Conservation (phyloP, 2,329 filamentous ascomycete genomes). For the Colletotrichum camelliae region DNA sequence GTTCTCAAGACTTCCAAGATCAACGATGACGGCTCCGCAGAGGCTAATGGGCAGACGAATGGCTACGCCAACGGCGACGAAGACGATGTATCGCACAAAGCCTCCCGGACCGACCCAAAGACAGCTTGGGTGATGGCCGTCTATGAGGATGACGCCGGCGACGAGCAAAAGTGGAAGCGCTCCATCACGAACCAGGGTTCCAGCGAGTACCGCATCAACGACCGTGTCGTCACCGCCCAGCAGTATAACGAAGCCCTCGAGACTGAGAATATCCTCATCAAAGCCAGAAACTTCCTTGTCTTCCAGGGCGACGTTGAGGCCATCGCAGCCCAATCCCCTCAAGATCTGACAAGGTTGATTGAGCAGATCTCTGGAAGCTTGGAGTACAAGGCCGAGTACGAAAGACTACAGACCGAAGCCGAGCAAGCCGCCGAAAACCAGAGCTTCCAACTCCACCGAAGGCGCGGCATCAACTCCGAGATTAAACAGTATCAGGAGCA, state of each 20-base stretch:
- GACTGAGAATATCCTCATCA: conserved; percentile 95
- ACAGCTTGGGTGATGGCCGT: conserved; percentile 99
- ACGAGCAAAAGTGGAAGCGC: conserved; percentile 95
- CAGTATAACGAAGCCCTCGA: conserved; percentile 95
- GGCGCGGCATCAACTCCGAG: conserved; percentile 94
- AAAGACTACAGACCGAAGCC: conserved; percentile 83
- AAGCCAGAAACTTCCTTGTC: conserved; percentile 95
- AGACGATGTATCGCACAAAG: conserved; percentile 62
- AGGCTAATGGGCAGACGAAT: conserved; percentile 65
- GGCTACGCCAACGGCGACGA: conserved; percentile 67
- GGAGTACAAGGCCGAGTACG: conserved; percentile 94
- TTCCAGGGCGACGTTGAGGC: conserved; percentile 98
- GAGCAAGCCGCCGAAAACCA: conserved; percentile 90
- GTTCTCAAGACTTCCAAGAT: conserved; percentile 92
- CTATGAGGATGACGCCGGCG: conserved; percentile 95
- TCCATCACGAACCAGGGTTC: conserved; percentile 86
- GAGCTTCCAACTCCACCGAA: conserved; percentile 84
- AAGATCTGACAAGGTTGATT: conserved; percentile 90
- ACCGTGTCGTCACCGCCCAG: conserved; percentile 83
- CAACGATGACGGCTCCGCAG: conserved; percentile 85
- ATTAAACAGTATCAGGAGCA: conserved; percentile 98
- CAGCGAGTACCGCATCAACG: conserved; percentile 98
- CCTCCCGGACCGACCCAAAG: conserved; percentile 83
- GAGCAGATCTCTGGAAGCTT: conserved; percentile 97
- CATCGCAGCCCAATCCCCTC: conserved; percentile 93